Evolutionary conservation across 495 filamentous ascomycete genomes (phyloP).

Genomic region (Aspergillus ostianus): DNA sequence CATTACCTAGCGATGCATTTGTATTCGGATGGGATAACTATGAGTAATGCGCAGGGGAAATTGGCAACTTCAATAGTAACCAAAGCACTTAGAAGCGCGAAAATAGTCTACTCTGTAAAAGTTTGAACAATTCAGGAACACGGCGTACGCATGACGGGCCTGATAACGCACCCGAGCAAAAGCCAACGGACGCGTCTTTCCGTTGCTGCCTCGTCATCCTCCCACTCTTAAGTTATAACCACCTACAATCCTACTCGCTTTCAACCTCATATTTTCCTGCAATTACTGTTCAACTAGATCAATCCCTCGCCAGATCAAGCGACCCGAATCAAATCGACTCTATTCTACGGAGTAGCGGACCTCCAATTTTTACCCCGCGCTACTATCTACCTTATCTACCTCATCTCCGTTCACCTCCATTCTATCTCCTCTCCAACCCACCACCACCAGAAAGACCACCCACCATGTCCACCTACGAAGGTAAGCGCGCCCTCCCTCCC

Average conservation of each 20-base stretch:
- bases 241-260: neutral
- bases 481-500: constrained; percentile 23
- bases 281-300: too few species aligned
- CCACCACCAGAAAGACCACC: constrained; percentile 8
- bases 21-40: neutral
- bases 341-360: too few species aligned
- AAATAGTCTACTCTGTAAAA: too few species aligned
- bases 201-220: constrained; percentile 13
- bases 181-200: constrained; percentile 9
- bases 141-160: neutral
- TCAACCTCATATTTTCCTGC: neutral
- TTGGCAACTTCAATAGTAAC: neutral
- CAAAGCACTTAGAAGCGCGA: neutral
- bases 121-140: neutral
- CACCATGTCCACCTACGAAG: constrained; percentile 58
- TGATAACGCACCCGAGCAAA: too few species aligned
- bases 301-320: too few species aligned
- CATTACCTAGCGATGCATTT: neutral
- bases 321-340: too few species aligned
- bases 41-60: neutral
- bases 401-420: neutral
- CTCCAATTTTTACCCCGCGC: neutral
- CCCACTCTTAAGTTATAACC: constrained; percentile 5
- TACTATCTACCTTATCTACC: neutral
- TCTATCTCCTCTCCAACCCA: constrained; percentile 1